phyloP scores from a whole-genome alignment of 441 rosid genomes.

The Codiaeum variegatum region DNA sequence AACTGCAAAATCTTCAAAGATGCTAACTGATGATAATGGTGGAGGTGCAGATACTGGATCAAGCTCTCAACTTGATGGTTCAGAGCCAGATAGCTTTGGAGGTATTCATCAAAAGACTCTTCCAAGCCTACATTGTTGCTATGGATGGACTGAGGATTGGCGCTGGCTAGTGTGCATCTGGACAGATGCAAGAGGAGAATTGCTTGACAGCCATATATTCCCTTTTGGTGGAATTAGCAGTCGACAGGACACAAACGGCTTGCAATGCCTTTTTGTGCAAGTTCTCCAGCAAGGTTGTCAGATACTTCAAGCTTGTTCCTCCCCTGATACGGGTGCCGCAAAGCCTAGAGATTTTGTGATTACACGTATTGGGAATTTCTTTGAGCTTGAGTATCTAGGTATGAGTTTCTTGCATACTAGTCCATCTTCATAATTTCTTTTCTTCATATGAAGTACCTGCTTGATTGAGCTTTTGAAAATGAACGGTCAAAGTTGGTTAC shows the following conservation, averaged over 20 bases:
- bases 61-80: constrained; percentile 68
- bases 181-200: constrained; percentile 99
- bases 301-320: constrained; percentile 85
- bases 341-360: constrained; percentile 96
- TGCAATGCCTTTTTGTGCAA: constrained; percentile 96
- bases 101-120: constrained; percentile 54
- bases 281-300: constrained; percentile 99
- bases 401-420: constrained; percentile 19
- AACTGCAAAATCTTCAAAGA: constrained; percentile 59
- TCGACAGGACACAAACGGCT: constrained; percentile 98
- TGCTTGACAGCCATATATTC: constrained; percentile 92
- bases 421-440: not conserved
- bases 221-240: constrained; percentile 99
- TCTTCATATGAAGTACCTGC: not conserved
- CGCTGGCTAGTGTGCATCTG: constrained; percentile 98
- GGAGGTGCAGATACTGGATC: constrained; percentile 67
- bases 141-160: constrained; percentile 99
- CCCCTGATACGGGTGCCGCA: constrained; percentile 64
- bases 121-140: constrained; percentile 96
- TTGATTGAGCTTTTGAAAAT: not conserved
- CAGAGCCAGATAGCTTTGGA: constrained; percentile 56
- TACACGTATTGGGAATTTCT: constrained; percentile 88
- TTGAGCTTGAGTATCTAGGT: constrained; percentile 98
- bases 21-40: constrained; percentile 56
- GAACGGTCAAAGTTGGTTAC: not conserved